These are phyloP conservation scores for Eleusine indica DNA, from an alignment of 176 grass and related monocot species.

Conservation along the genomic window DNA sequence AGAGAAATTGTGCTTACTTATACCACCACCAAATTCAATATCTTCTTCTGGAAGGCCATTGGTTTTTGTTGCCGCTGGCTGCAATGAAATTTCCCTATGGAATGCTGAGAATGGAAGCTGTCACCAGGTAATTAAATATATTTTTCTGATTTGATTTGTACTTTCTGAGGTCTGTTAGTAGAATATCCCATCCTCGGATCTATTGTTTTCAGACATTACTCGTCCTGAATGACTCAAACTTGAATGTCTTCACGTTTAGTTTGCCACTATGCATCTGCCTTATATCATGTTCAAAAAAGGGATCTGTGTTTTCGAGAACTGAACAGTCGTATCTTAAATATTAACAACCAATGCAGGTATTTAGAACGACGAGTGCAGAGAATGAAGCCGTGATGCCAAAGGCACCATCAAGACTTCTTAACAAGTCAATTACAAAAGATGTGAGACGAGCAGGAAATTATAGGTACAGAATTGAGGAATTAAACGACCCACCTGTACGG, in stretches of 20 bases:
- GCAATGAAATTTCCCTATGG: slow-evolving; percentile 91
- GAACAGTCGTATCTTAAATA: slow-evolving; percentile 1
- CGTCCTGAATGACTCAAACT: slow-evolving; percentile 10
- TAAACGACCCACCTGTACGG: slow-evolving; percentile 70
- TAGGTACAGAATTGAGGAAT: slow-evolving; percentile 91
- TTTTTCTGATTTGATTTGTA: slow-evolving; percentile 14
- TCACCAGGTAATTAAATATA: slow-evolving; percentile 71
- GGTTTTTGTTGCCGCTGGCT: slow-evolving; percentile 86
- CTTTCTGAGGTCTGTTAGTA: slow-evolving; percentile 25
- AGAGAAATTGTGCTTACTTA: slow-evolving; percentile 92
- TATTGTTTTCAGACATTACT: background rate
- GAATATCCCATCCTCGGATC: background rate
- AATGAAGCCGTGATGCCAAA: slow-evolving; percentile 65
- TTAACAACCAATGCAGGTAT: slow-evolving; percentile 64
- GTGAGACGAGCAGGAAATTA: slow-evolving; percentile 56
- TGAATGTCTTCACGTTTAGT: background rate
- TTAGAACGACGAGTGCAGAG: slow-evolving; percentile 77
- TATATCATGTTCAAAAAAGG: slow-evolving; percentile 17
- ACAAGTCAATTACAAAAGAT: slow-evolving; percentile 63
- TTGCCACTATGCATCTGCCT: background rate
- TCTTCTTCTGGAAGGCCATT: slow-evolving; percentile 69
- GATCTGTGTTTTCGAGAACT: background rate
- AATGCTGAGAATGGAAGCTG: slow-evolving; percentile 98
- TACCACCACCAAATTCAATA: slow-evolving; percentile 70
- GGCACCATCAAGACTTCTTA: slow-evolving; percentile 55